Evolutionary conservation across 257 asterid genomes (phyloP).

Genomic region (Primulina tabacum): DNA sequence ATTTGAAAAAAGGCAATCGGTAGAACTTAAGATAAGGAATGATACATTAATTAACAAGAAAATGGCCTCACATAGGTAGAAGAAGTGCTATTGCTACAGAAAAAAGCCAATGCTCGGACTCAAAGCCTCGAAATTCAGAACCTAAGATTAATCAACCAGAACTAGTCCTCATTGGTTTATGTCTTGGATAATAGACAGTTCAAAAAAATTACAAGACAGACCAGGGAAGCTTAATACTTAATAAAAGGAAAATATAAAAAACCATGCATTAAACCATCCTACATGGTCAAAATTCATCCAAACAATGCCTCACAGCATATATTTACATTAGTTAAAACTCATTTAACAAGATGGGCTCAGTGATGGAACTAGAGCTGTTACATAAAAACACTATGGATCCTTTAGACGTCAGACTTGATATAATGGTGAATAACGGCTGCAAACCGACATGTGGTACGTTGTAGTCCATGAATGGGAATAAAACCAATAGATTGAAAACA

Average conservation of each 20-base stretch:
- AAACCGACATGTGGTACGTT: background rate
- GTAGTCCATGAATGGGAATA: background rate
- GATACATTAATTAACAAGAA: background rate
- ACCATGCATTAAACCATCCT: background rate
- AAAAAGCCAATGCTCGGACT: background rate
- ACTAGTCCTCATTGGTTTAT: background rate
- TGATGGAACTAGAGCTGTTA: background rate
- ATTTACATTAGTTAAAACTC: background rate
- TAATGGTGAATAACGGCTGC: background rate
- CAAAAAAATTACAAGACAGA: background rate
- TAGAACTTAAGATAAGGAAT: background rate
- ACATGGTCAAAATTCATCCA: background rate
- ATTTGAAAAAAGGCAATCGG: background rate
- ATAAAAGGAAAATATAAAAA: too few species aligned
- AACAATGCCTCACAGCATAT: background rate
- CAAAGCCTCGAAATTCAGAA: background rate
- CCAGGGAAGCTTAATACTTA: background rate
- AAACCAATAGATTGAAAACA: background rate
- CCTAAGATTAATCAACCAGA: background rate
- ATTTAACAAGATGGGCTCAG: background rate
- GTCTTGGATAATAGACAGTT: background rate
- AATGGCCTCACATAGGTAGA: background rate
- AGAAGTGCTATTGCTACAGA: background rate
- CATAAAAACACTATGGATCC: background rate
- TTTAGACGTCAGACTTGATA: background rate